Base-by-base conservation (phyloP, 1,284 basidiomycete genomes). In the Irpex rosettiformis region DNA sequence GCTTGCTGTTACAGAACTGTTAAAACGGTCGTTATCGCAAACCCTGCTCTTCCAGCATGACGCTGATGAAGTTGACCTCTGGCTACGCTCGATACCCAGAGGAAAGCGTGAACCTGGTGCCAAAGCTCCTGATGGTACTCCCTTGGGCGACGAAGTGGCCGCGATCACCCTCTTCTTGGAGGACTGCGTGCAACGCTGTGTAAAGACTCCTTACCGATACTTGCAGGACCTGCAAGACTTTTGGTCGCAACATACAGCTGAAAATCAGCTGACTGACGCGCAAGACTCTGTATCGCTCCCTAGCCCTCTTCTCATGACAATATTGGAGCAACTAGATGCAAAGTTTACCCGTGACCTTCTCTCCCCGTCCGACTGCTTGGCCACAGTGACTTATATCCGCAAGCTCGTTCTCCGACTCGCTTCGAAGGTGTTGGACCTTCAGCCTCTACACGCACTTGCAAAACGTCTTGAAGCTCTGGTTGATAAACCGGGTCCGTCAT, bases 181-280 rank as follows among this genome's bases (percentile, higher is more conserved):
- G 65, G 92, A 95, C 51, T 96, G 93, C 67, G 77, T 91, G 5
- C 86, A 90, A 58, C 82, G 93, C n/a, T 94, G 89, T 64, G 68
- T 88, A 62, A 94, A 92, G 73, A 91, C 88, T 0, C 91, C 94
- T 0, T 93, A 96, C 70, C 83, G 86, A 37, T 98, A 97, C 69
- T 79, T 96, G 57, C 95, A 98, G 67, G 85, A 88, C 10, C 70
- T 82, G 57, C 76, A 78, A 27, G 61, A 68, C 0, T 63, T 81
- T 25, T 52, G 62, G 22, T 18, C 61, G 7, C 49, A 61, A 22
- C 42, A 57, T 21, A 27, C 16, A 16, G 30, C 58, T 10, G 16
- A 47, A 18, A 40, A 61, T 16, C 59, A 51, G 3, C 57, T 56
- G 43, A 27, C 59, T 55, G 59, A 55, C 24, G 55, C 65, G 29